phyloP scores from a whole-genome alignment of 2,329 filamentous ascomycete genomes.

The Arthroderma uncinatum region DNA sequence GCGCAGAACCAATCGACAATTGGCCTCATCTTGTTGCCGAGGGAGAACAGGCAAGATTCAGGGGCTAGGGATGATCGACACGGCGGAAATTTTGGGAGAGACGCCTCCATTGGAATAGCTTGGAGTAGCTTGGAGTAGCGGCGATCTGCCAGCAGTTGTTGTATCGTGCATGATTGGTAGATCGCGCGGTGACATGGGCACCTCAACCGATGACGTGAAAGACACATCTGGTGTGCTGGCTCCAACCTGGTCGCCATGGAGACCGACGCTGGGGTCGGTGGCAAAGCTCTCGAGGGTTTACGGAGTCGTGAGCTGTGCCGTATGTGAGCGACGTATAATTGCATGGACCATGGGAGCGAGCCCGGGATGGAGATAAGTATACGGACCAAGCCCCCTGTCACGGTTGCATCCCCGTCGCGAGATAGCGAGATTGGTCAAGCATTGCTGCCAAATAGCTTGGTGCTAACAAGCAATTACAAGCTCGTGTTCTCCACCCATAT shows the following conservation, averaged over 20 bases:
- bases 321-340: background rate
- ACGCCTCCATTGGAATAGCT: background rate
- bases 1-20: background rate
- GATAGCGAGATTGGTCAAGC: constrained; percentile 3
- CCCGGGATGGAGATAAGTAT: background rate
- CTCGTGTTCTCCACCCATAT: background rate
- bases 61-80: background rate
- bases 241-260: too few species aligned
- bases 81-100: background rate
- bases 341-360: background rate
- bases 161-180: background rate
- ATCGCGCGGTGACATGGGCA: background rate
- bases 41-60: background rate
- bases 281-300: background rate
- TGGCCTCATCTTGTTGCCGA: background rate
- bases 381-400: constrained; percentile 1
- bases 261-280: too few species aligned
- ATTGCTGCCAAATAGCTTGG: constrained; percentile 3
- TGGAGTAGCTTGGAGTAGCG: background rate
- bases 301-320: background rate
- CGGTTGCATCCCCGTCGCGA: background rate
- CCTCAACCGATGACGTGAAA: background rate
- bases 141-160: background rate
- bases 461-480: constrained; percentile 4
- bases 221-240: background rate